phyloP scores from a whole-genome alignment of 2,329 filamentous ascomycete species.

The Calonectria pseudoreteaudii region DNA sequence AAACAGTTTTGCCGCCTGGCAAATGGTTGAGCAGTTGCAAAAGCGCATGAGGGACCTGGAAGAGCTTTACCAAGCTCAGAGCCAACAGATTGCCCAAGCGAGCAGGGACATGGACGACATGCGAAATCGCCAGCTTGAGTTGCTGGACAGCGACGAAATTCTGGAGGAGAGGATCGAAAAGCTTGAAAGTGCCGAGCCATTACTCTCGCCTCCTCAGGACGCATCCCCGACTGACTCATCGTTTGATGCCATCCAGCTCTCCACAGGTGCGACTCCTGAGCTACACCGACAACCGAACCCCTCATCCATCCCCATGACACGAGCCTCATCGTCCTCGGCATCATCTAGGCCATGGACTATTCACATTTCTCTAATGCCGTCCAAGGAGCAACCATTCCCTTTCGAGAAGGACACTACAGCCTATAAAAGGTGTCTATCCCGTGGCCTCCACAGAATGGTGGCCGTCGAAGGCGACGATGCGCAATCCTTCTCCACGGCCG shows the following conservation, averaged over 20 bases:
- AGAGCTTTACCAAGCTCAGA: slow-evolving; percentile 52
- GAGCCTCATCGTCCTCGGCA: slow-evolving; percentile 18
- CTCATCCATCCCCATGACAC: slow-evolving; percentile 2
- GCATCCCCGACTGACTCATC: slow-evolving; percentile 20
- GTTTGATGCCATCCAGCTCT: slow-evolving; percentile 29
- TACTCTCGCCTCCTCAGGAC: slow-evolving; percentile 41
- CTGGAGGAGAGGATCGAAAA: slow-evolving; percentile 67
- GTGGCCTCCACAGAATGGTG: slow-evolving; percentile 69
- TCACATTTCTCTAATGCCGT: slow-evolving; percentile 69
- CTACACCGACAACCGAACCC: slow-evolving; percentile 20
- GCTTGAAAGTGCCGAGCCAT: slow-evolving; percentile 48
- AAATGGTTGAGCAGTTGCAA: slow-evolving; percentile 60
- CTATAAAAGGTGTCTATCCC: slow-evolving; percentile 71
- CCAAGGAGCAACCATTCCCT: slow-evolving; percentile 65
- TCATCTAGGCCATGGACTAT: slow-evolving; percentile 64
- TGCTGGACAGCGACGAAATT: slow-evolving; percentile 62
- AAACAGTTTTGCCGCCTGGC: slow-evolving; percentile 67
- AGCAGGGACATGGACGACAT: slow-evolving; percentile 58
- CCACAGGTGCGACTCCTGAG: slow-evolving; percentile 23
- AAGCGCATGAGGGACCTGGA: slow-evolving; percentile 50
- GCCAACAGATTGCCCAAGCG: slow-evolving; percentile 54
- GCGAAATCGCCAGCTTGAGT: slow-evolving; percentile 61
- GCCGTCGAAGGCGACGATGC: slow-evolving; percentile 63
- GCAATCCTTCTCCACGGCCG: slow-evolving; percentile 61
- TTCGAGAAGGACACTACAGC: slow-evolving; percentile 72